phyloP scores from a whole-genome alignment of 805 yeast species.

The Nadsonia fulvescens region DNA sequence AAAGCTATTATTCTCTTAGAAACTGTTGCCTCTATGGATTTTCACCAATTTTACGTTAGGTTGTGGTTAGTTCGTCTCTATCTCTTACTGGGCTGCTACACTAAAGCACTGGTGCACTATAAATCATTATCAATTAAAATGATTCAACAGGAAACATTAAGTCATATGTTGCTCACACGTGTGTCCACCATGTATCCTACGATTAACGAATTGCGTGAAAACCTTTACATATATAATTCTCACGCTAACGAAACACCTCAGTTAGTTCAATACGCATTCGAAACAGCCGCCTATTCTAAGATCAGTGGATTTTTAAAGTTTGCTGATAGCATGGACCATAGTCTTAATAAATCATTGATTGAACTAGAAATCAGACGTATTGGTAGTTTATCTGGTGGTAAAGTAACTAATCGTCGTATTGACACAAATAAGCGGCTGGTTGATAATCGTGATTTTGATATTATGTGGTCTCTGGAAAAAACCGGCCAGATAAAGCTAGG shows the following conservation, averaged over 20 bases:
- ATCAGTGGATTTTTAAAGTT: conserved; percentile 49
- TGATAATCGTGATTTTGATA: conserved; percentile 41
- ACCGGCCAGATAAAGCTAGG: conserved; percentile 16
- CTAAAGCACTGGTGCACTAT: conserved; percentile 34
- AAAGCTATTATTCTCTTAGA: conserved; percentile 41
- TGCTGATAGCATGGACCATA: conserved; percentile 30
- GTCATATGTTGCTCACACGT: conserved; percentile 34
- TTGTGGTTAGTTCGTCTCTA: conserved; percentile 57
- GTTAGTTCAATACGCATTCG: conserved; percentile 35
- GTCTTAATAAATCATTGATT: conserved; percentile 27
- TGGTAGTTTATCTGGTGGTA: too few relatives aligned
- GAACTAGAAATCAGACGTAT: conserved; percentile 15
- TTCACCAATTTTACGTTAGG: conserved; percentile 53
- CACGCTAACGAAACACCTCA: conserved; percentile 32
- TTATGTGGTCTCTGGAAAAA: conserved; percentile 34
- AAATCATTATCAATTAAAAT: conserved; percentile 44
- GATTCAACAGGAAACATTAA: conserved; percentile 53
- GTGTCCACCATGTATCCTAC: conserved; percentile 29
- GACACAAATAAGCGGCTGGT: conserved; percentile 11
- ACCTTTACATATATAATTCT: conserved; percentile 34
- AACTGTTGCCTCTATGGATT: conserved; percentile 33
- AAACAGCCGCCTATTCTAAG: conserved; percentile 44
- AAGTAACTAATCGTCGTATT: too few relatives aligned
- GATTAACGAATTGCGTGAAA: conserved; percentile 21
- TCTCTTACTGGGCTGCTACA: conserved; percentile 34